phyloP scores from a whole-genome alignment of 331 rosid genomes.

The Quercus tomentella region DNA sequence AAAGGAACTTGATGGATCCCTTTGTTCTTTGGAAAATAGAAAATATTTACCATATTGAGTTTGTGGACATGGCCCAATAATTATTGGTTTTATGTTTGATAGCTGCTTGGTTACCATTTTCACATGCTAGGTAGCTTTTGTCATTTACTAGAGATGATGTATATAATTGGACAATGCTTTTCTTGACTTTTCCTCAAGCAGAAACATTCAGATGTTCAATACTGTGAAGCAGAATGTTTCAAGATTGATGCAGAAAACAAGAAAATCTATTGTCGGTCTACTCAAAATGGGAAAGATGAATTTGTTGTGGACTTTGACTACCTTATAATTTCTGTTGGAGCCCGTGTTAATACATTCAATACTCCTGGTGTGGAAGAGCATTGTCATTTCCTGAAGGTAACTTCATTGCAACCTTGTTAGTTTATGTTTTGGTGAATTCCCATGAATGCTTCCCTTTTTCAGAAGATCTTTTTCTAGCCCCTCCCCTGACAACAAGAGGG shows the following conservation, averaged over 20 bases:
- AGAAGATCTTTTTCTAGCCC: neutral
- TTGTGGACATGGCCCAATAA: neutral
- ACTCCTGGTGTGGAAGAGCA: conserved; percentile 94
- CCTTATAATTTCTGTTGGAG: conserved; percentile 75
- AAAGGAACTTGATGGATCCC: neutral
- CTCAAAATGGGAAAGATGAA: conserved; percentile 55
- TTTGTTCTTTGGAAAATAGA: neutral
- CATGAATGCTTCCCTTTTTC: neutral
- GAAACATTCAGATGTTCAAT: conserved; percentile 64
- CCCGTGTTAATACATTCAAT: conserved; percentile 89
- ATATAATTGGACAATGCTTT: conserved; percentile 7
- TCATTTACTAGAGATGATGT: neutral
- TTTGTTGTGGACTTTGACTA: conserved; percentile 76
- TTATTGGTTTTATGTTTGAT: neutral
- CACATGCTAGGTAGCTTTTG: neutral
- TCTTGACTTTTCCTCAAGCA: conserved; percentile 30
- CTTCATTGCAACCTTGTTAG: conserved; percentile 9
- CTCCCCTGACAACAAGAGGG: neutral
- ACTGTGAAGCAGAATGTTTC: conserved; percentile 81
- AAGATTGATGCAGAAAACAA: conserved; percentile 80
- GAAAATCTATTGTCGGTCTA: conserved; percentile 76
- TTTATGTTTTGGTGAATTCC: neutral
- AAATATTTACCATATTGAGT: neutral
- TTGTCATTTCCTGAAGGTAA: conserved; percentile 93
- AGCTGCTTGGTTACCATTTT: neutral